These are phyloP conservation scores for Aspergillus calidoustus DNA, from an alignment of 2,329 filamentous ascomycete genomes.

Conservation along the genomic window DNA sequence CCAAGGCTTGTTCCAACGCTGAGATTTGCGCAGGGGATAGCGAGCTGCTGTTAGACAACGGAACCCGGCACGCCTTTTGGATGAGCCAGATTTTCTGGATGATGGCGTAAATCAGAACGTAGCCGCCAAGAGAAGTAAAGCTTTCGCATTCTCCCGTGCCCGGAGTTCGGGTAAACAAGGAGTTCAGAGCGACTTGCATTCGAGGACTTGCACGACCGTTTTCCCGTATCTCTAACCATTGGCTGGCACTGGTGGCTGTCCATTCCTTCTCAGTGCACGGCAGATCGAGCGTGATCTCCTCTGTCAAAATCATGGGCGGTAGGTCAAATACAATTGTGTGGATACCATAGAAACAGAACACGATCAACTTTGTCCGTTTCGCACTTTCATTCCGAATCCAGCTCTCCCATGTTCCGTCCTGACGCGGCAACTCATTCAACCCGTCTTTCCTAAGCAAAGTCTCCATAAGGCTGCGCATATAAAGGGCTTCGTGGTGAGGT, in stretches of 20 bases:
- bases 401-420: constrained; percentile 39
- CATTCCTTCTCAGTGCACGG: constrained; percentile 40
- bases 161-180: constrained; percentile 28
- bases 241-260: constrained; percentile 29
- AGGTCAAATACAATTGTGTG: constrained; percentile 43
- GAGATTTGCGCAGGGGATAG: constrained; percentile 32
- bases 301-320: constrained; percentile 36
- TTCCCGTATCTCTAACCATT: constrained; percentile 33
- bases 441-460: constrained; percentile 35
- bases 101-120: constrained; percentile 39
- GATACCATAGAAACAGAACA: constrained; percentile 42
- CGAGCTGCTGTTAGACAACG: constrained; percentile 26
- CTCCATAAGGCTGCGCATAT: constrained; percentile 36
- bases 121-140: constrained; percentile 39
- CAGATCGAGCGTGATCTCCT: constrained; percentile 37
- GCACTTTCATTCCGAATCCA: constrained; percentile 37
- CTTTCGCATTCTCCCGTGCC: constrained; percentile 25
- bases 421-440: constrained; percentile 33
- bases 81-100: constrained; percentile 42
- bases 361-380: constrained; percentile 39
- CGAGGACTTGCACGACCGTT: constrained; percentile 31
- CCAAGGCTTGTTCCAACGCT: constrained; percentile 37
- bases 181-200: constrained; percentile 34
- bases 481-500: constrained; percentile 34
- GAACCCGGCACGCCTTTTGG: constrained; percentile 37